A percentile compares a stretch with the other conserved stretches of the same genome.
Conservation (phyloP, 2,329 filamentous ascomycete species). For the Diaporthe sp. region DNA sequence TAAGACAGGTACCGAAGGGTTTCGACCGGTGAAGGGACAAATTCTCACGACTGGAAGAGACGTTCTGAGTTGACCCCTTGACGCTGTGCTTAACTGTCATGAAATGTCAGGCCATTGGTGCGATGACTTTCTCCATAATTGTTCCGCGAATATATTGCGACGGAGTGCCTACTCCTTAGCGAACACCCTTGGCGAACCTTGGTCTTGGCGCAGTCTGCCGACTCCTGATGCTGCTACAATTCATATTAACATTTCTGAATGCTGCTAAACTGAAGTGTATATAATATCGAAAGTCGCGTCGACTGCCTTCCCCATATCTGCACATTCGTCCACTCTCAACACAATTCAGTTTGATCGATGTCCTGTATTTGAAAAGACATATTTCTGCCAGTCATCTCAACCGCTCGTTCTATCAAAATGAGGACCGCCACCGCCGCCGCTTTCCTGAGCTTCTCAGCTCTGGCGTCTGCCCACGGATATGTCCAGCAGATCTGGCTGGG, state of each 20-base stretch:
- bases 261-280: neutral
- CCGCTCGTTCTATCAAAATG: neutral
- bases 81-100: neutral
- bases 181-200: neutral
- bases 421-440: neutral
- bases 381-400: neutral
- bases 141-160: conserved; percentile 25
- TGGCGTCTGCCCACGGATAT: neutral
- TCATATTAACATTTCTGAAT: neutral
- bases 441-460: neutral
- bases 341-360: neutral
- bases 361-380: neutral
- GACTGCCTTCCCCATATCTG: neutral
- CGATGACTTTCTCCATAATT: conserved; percentile 25
- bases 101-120: neutral
- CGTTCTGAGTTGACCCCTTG: neutral
- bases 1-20: neutral
- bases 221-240: neutral
- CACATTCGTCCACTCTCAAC: neutral
- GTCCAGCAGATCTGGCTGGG: conserved; percentile 18
- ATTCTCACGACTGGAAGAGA: neutral
- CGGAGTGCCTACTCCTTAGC: conserved; percentile 12
- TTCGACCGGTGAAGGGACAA: neutral
- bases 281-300: neutral
- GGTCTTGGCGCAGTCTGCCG: neutral